Conservation (phyloP, 352 stramenopile genomes). For the Sclerospora graminicola region DNA sequence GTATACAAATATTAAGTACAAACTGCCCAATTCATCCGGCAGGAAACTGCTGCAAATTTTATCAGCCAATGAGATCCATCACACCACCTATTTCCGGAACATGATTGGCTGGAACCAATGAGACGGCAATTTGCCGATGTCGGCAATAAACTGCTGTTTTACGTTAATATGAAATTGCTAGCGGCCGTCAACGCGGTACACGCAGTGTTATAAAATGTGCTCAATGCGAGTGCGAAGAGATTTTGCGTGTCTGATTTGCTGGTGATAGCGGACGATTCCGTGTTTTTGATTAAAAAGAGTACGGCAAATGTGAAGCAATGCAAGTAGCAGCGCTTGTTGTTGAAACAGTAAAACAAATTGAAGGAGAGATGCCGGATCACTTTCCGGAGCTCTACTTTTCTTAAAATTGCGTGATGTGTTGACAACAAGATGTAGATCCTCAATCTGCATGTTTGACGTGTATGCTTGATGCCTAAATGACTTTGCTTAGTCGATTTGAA, state of each 20-base stretch:
- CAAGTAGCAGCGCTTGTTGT: slow-evolving; percentile 41
- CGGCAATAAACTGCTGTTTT: no score
- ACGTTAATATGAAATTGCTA: slow-evolving; percentile 31
- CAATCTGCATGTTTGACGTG: neutral
- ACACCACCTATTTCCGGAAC: no score
- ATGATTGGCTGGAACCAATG: no score
- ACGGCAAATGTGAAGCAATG: slow-evolving; percentile 29
- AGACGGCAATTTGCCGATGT: no score
- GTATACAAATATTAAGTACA: no score
- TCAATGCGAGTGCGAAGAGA: slow-evolving; percentile 30
- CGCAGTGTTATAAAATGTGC: slow-evolving; percentile 36
- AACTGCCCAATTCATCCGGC: no score
- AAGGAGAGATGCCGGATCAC: slow-evolving; percentile 18
- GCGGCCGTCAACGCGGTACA: slow-evolving; percentile 39
- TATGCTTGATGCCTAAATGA: no score
- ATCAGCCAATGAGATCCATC: no score
- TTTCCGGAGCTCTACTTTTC: slow-evolving; percentile 31
- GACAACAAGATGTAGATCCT: no score
- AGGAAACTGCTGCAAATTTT: no score
- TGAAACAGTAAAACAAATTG: slow-evolving; percentile 24
- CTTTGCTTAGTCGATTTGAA: no score
- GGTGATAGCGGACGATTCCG: slow-evolving; percentile 31
- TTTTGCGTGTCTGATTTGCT: slow-evolving; percentile 30
- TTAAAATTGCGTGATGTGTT: slow-evolving; percentile 9
- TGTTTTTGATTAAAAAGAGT: slow-evolving; percentile 29